phyloP scores from a whole-genome alignment of 2,329 filamentous ascomycete species.

The Colletotrichum sp. region DNA sequence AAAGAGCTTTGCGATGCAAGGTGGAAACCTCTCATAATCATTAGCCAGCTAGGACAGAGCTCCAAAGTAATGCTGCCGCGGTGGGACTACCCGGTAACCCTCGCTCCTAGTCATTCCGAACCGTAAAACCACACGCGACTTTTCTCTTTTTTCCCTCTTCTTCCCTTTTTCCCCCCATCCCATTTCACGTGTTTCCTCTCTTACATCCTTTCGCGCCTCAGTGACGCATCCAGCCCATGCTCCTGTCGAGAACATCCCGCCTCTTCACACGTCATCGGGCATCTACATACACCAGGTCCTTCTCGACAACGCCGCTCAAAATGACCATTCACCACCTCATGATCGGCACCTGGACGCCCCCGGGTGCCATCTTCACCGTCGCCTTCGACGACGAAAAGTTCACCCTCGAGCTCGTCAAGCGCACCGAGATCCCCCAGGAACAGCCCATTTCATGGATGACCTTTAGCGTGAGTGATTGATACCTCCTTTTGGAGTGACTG shows the following conservation, averaged over 20 bases:
- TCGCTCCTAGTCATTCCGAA: not conserved
- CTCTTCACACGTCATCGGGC: not conserved
- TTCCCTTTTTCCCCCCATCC: not conserved
- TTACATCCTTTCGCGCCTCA: not conserved
- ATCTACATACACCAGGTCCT: not conserved
- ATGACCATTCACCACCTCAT: constrained; percentile 88
- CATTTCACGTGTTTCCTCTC: not conserved
- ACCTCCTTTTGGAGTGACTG: not conserved
- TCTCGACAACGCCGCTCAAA: constrained; percentile 29
- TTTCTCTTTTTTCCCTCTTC: not conserved
- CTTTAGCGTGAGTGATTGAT: constrained; percentile 69
- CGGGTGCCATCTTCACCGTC: constrained; percentile 88
- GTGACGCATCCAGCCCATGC: not conserved
- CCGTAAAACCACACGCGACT: not conserved
- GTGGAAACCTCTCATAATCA: not conserved
- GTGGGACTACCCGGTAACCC: not conserved
- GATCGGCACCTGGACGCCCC: constrained; percentile 90
- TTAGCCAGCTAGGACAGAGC: not conserved
- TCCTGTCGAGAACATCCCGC: not conserved
- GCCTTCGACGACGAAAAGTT: constrained; percentile 84
- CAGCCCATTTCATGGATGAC: constrained; percentile 96
- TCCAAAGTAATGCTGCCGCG: not conserved
- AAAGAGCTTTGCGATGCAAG: not conserved
- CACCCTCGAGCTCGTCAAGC: constrained; percentile 76
- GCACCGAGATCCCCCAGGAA: constrained; percentile 79